Conservation (phyloP, 1,139 yeast genomes). For the Candida gigantensis region DNA sequence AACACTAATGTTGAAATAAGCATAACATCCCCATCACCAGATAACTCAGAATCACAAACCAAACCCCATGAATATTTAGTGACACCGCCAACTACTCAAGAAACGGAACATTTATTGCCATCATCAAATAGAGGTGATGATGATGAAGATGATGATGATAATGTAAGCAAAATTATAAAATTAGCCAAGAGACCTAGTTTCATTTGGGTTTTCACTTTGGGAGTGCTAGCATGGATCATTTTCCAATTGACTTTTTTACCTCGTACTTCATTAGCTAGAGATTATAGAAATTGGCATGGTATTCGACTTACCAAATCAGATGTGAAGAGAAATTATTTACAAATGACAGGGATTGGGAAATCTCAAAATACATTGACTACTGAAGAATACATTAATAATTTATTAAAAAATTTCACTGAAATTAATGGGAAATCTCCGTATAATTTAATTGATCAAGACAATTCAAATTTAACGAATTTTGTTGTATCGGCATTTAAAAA, state of each 20-base stretch:
- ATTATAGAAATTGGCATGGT: slow-evolving; percentile 74
- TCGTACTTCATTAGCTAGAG: slow-evolving; percentile 81
- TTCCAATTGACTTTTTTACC: slow-evolving; percentile 79
- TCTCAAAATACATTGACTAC: slow-evolving; percentile 25
- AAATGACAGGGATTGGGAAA: slow-evolving; percentile 30
- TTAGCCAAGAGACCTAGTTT: slow-evolving; percentile 41
- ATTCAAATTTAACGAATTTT: slow-evolving; percentile 26
- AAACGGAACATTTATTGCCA: neutral
- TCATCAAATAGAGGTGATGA: slow-evolving; percentile 2
- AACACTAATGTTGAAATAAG: neutral
- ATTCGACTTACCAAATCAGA: slow-evolving; percentile 64
- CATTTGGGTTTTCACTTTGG: slow-evolving; percentile 55
- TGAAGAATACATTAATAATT: slow-evolving; percentile 29
- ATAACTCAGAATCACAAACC: neutral
- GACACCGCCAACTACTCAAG: slow-evolving; percentile 10
- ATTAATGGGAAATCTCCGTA: slow-evolving; percentile 19
- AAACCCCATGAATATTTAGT: slow-evolving; percentile 10
- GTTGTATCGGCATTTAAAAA: slow-evolving; percentile 28
- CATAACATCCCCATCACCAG: neutral
- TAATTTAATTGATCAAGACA: slow-evolving; percentile 31
- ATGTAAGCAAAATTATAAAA: slow-evolving; percentile 18
- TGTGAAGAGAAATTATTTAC: slow-evolving; percentile 47
- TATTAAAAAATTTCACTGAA: slow-evolving; percentile 26
- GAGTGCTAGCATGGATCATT: slow-evolving; percentile 51
- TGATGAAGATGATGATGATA: slow-evolving; percentile 15